Base-by-base conservation (phyloP, 768 basidiomycete species). In the Galerina marginata region DNA sequence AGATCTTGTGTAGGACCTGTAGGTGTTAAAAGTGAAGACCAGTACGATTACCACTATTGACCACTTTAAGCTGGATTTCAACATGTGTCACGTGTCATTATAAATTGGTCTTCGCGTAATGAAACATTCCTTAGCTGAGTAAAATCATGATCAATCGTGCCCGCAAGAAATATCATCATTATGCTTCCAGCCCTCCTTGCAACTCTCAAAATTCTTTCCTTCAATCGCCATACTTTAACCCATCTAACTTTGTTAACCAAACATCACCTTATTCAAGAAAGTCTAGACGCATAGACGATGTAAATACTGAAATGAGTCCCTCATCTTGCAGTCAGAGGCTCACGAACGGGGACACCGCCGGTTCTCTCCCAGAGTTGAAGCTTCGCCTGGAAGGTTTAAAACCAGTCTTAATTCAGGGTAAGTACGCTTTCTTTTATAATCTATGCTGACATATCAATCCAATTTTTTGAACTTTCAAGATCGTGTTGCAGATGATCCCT, bases 401-500 rank as follows among this genome's bases (percentile, higher is more conserved):
- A 58, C 79, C 79, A 9, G 57, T 37, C 4, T 65, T 81, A 10
- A 78, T 81, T 25, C 79, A 81, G 76, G 80, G 80, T 33, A 33
- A 33, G 4, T 77, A 58, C 40, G 14, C 36, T 38, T 11, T 54
- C 10, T 37, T 12, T 37, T 33, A 38, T 33, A 57, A 40, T 49
- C 26, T 51, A 25, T 42, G 14, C 15, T 4, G 6, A 42, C 11
- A 23, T 36, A 38, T 48, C 20, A 25, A 26, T 36, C 48, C 37
- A 39, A 33, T 16, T 33, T 16, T n/a, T 25, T 51, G n/a, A 56
- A 11, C 9, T 10, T 58, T 25, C 5, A 57, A 89, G 86, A 88
- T 66, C 69, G 66, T 46, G 74, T 90, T 23, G 77, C 81, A 0
- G 70, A 80, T 16, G 79, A 87, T 64, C 86, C 88, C 6, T 92